Evolutionary conservation across 306 rosid genomes (phyloP).

Genomic region (Albizia julibrissin): DNA sequence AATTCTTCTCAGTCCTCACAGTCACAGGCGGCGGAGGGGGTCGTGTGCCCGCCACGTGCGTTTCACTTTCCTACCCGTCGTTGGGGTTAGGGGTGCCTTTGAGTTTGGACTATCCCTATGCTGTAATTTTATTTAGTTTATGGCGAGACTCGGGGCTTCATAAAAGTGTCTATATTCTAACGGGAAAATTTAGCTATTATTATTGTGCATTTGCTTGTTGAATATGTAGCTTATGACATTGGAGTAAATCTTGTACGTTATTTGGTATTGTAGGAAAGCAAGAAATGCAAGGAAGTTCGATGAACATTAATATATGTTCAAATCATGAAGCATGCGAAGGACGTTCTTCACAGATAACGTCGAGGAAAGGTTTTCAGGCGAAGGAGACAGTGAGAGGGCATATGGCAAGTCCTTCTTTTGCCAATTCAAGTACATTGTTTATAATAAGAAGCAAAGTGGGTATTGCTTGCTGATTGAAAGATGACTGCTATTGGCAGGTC

Average conservation of each 20-base stretch:
- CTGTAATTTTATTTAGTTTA: background rate
- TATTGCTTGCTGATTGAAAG: constrained; percentile 39
- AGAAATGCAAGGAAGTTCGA: constrained; percentile 58
- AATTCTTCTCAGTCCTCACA: background rate
- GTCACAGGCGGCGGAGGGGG: background rate
- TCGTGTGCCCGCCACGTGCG: background rate
- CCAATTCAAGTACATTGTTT: constrained; percentile 3
- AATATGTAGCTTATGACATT: background rate
- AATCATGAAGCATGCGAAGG: constrained; percentile 90
- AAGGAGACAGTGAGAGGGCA: constrained; percentile 91
- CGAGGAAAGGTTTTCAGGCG: constrained; percentile 92
- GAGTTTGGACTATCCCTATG: constrained; percentile 36
- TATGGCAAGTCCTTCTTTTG: constrained; percentile 68
- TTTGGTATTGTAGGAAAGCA: constrained; percentile 61
- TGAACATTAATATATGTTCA: constrained; percentile 55
- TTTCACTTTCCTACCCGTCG: background rate
- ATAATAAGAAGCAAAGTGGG: constrained; percentile 16
- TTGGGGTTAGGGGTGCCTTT: constrained; percentile 8
- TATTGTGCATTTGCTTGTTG: background rate
- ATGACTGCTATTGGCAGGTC: constrained; percentile 58
- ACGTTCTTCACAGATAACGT: constrained; percentile 68
- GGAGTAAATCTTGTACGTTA: background rate
- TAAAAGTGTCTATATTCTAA: background rate
- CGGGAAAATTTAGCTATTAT: background rate
- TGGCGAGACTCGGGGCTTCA: no score